Evolutionary conservation across 1,139 yeast species (phyloP).

Genomic region (Spathaspora sp.): DNA sequence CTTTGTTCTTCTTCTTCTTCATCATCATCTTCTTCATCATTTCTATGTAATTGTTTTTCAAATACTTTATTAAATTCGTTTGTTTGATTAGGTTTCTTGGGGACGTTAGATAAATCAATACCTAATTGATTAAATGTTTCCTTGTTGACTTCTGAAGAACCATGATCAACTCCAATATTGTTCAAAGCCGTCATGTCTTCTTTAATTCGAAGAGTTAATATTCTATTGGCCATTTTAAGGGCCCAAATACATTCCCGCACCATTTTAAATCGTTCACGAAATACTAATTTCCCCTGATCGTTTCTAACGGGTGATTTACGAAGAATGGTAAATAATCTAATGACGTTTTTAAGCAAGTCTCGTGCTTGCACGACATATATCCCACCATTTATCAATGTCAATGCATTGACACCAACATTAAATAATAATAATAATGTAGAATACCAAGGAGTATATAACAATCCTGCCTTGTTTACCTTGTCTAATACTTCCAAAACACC

Average conservation of each 20-base stretch:
- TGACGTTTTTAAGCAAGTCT: slow-evolving; percentile 24
- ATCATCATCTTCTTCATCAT: slow-evolving; percentile 8
- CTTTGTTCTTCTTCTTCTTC: slow-evolving; percentile 8
- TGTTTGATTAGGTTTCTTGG: slow-evolving; percentile 7
- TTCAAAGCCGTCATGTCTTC: slow-evolving; percentile 39
- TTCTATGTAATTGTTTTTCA: slow-evolving; percentile 23
- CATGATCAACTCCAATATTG: slow-evolving; percentile 54
- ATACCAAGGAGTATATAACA: slow-evolving; percentile 57
- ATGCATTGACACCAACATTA: slow-evolving; percentile 44
- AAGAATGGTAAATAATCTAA: slow-evolving; percentile 27
- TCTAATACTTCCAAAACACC: slow-evolving; percentile 35
- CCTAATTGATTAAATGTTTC: slow-evolving; percentile 52
- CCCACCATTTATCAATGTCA: slow-evolving; percentile 50
- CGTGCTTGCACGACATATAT: slow-evolving; percentile 24
- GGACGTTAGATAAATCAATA: slow-evolving; percentile 5
- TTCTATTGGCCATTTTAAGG: slow-evolving; percentile 54
- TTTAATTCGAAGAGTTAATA: slow-evolving; percentile 45
- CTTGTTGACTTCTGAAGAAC: slow-evolving; percentile 53
- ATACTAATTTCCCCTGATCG: slow-evolving; percentile 31
- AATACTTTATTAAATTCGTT: slow-evolving; percentile 23
- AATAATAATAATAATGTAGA: slow-evolving; percentile 45
- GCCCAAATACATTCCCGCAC: slow-evolving; percentile 67
- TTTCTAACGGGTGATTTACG: slow-evolving; percentile 33
- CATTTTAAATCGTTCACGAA: slow-evolving; percentile 53
- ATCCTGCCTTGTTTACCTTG: slow-evolving; percentile 33